Base-by-base conservation (phyloP, 2,329 filamentous ascomycete species). In the Penicillium brevicompactum region DNA sequence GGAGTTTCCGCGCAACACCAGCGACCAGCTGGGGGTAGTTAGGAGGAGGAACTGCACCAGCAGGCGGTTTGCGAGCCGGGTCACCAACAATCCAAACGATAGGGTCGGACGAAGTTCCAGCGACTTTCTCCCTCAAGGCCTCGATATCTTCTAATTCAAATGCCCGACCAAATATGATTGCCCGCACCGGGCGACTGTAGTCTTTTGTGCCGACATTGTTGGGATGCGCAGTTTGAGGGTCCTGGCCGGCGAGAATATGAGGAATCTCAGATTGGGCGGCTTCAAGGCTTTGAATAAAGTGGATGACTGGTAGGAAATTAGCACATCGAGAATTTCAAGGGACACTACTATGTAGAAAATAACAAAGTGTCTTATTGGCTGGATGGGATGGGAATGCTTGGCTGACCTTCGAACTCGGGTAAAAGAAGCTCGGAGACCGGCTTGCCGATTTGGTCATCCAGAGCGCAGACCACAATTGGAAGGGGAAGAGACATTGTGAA, bases 141-240 rank as follows among this genome's bases (percentile, higher is more conserved):
- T 63, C 54, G 8, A 69, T 53, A 10, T 67, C 55, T 3, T 56
- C 44, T 7, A 43, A 24, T 2, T 47, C 16, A 46, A 55, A 71
- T 2, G 61, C 66, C 2, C 68, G 64, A 3, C 70, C 70, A 30
- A 71, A 67, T 18, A 70, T 59, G 9, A 72, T 57, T 2, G 62
- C 68, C 0, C 66, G 65, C 3, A 61, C 57, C 5, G 61, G 58
- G 10, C 42, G 49, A 38, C 31, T 60, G 59, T 70, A 71, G 24
- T 68, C 51, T 45, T 66, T 61, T 1, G 68, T 63, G 16, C 67
- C 69, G 21, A 70, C 31, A 11, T 63, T 49, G 44, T 64, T 67
- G 18, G 55, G 21, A n/a, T 49, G 53, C 4, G 55, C 53, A 21
- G 57, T 50, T 22, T 63, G 43, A 6, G 67, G 68, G 21, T 61